Evolutionary conservation across 352 stramenopile genomes (phyloP), one percentile per base, ranked within the genome.

Genomic region (Poterioochromonas sp.): DNA sequence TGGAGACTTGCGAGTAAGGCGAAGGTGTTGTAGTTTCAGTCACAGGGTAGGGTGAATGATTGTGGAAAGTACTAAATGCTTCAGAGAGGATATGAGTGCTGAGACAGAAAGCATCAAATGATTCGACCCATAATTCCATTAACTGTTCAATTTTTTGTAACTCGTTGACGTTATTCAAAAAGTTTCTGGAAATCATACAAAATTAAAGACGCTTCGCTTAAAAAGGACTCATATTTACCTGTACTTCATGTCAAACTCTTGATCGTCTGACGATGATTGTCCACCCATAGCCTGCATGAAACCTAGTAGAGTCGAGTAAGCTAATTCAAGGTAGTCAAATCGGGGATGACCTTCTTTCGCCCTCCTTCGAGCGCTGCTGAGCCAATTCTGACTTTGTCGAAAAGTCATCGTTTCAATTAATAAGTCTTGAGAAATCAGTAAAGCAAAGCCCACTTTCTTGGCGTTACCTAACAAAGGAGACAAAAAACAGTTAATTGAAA

Each of bases 41-140:
- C 44, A 20, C 8, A 20, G 20, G 8, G 34, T 68, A 68, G 26
- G 58, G 58, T 5, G 26, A 40, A 32, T 11, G 12, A 40, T 15
- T 29, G 26, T 68, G 29, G 26, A 68, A 68, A 40, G 5, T 32
- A 8, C 26, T 68, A 12, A 12, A 68, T 35, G 5, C 12, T 26
- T 68, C 58, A 37, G 58, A 68, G 5, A 68, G 29, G 8, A 68
- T 15, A 40, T 32, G 34, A 40, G 58, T 37, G 11, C 26, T 39
- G 26, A 32, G 12, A 68, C 58, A 68, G 29, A 68, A 68, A 11
- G 58, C 26, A 68, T 68, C 58, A 26, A 68, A 68, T 39, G 58
- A 37, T 40, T 68, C 58, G 34, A 68, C 26, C 58, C 58, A 68
- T 40, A 68, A 18, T 26, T 68, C 58, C 58, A 68, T 68, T 18